Base-by-base conservation (phyloP, 2,329 filamentous ascomycete species). In the Drechslera avenae region DNA sequence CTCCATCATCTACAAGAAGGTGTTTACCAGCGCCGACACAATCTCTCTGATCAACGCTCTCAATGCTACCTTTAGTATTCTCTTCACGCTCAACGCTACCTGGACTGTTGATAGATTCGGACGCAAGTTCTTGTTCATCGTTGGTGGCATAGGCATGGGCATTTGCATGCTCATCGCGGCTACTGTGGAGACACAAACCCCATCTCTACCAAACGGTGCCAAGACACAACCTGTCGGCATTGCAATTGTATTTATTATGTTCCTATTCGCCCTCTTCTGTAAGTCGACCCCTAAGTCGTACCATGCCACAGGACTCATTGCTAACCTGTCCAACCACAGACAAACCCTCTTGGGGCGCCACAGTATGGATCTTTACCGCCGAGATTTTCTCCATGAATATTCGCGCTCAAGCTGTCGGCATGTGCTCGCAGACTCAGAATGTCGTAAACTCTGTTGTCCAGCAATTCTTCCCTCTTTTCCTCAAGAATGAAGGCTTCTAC, bases 71-170 rank as follows among this genome's bases (percentile, higher is more conserved):
- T 87, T 86, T 59, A 85, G 85, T 49, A 90, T 90, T 56, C 53
- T 89, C 17, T 90, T 90, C 73, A 90, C 87, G 0, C 77, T 89
- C 36, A 89, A 89, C 59, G 86, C 87, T 12, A 82, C 86, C 31
- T 90, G 87, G 86, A 88, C 86, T 4, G 85, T 88, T 28, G 87
- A 90, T 69, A 81, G 86, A 41, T 89, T 86, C 59, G 87, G 87
- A 31, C 81, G 87, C 44, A 86, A 86, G 62, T 86, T 86, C 77
- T 76, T 90, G 50, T 80, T 90, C 63, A 85, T 90, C 48, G 78
- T 85, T 30, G 87, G 87, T 63, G 86, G 82, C 33, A 72, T 86
- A 36, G 87, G 87, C 31, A 90, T 90, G 82, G 84, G 81, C 3
- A 52, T 83, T 8, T 89, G 86, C 75, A 90, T 90, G 86, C 75